Evolutionary conservation across 2,329 filamentous ascomycete genomes (phyloP), one percentile per base, ranked within the genome.

Genomic region (Sclerotinia sclerotiorum): DNA sequence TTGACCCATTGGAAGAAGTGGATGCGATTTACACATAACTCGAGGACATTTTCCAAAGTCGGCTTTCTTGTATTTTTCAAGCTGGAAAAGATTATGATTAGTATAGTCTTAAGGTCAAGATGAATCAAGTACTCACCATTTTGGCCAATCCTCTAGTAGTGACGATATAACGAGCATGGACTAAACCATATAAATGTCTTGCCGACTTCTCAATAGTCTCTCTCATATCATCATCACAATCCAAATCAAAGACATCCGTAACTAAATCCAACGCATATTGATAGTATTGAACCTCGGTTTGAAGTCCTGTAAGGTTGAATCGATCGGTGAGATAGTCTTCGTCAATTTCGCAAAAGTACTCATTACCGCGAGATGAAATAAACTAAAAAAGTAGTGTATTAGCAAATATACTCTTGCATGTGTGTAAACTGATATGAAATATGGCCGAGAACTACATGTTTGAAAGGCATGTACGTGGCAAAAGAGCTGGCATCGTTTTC

Each of bases 291-390:
- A 99, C 95, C 79, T 99, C 95, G 48, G 93, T 94, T 81, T 98
- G 97, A 63, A 99, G 87, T 49, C 95, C 95, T 0, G 95, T 99
- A 70, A 99, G 84, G 81, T 99, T 99, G 86, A 99, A 99, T 63
- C 95, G 90, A 80, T 99, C 95, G 64, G 94, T 98, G 58, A 99
- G 86, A 80, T 99, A 99, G 77, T 99, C 95, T 80, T 99, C 95
- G 80, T 99, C 95, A 76, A 99, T 98, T 79, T 99, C 95, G 86
- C 95, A 99, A 77, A 98, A 99, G 82, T 99, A 99, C 79, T 99
- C 95, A 81, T 99, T 98, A 73, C 95, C 95, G 68, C 95, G 88
- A 7, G 94, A 97, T 5, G 94, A 97, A 76, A 98, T 97, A 80
- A 99, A 99, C 95, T 99, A 78, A 10, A 55, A 35, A 57, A 32